Conservation (phyloP, 1,139 yeast genomes). For the Sugiyamaella sp. region DNA sequence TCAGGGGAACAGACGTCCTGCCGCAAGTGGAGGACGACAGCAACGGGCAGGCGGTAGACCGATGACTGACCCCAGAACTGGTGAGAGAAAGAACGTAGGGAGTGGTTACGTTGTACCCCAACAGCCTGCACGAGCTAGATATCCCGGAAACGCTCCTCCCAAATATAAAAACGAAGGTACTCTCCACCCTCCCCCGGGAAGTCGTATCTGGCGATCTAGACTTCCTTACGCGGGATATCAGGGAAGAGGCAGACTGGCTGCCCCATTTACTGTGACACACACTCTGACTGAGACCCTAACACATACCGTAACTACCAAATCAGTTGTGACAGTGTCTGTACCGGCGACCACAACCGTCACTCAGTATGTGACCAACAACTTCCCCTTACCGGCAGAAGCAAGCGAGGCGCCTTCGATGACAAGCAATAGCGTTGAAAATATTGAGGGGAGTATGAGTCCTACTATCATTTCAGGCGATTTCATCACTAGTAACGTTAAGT, state of each 20-base stretch:
- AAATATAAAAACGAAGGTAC: not conserved
- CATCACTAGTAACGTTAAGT: too few species aligned
- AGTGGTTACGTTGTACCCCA: not conserved
- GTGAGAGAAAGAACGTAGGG: not conserved
- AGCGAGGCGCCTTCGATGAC: not conserved
- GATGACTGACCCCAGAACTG: not conserved
- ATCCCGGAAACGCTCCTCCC: constrained; percentile 3
- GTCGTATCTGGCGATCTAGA: constrained; percentile 4
- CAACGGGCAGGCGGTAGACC: not conserved
- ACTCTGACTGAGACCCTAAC: constrained; percentile 9
- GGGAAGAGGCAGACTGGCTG: constrained; percentile 1
- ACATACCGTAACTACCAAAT: constrained; percentile 16
- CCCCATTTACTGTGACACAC: constrained; percentile 9
- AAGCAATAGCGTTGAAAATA: not conserved
- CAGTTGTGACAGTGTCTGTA: constrained; percentile 15
- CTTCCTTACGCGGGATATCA: constrained; percentile 7
- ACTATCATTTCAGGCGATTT: too few species aligned
- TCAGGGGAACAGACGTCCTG: not conserved
- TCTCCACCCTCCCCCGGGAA: not conserved
- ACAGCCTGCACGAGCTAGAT: not conserved
- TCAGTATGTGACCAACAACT: constrained; percentile 8
- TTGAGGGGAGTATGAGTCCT: not conserved
- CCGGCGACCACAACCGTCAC: constrained; percentile 15
- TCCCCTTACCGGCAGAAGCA: not conserved
- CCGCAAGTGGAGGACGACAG: not conserved